Conservation (phyloP, 1,139 yeast species). For the Candida sojae region DNA sequence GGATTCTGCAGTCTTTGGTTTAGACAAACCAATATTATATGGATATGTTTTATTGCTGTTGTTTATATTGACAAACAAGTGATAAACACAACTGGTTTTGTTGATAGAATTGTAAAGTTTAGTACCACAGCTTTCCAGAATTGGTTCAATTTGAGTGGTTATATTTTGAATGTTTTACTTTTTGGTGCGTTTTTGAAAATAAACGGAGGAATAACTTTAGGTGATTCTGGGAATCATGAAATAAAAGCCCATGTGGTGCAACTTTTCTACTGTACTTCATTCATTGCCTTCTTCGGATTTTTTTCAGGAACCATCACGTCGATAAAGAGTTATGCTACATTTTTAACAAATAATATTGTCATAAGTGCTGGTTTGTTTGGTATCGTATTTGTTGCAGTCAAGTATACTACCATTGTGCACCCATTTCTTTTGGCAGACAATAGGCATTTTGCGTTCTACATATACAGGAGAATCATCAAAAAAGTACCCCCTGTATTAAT, state of each 20-base stretch:
- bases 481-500: constrained; percentile 17
- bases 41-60: constrained; percentile 71
- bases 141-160: constrained; percentile 49
- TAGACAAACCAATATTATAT: constrained; percentile 88
- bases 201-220: constrained; percentile 83
- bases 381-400: constrained; percentile 23
- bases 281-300: constrained; percentile 49
- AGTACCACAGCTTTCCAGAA: constrained; percentile 22
- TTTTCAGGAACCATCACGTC: background rate
- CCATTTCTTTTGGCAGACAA: constrained; percentile 94
- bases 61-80: constrained; percentile 55
- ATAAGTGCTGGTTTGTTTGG: background rate
- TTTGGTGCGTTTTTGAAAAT: constrained; percentile 58
- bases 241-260: constrained; percentile 77
- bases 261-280: constrained; percentile 71
- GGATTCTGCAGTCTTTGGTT: constrained; percentile 66
- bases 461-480: constrained; percentile 65
- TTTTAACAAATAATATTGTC: constrained; percentile 6
- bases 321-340: constrained; percentile 29
- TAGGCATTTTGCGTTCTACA: constrained; percentile 87
- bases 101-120: constrained; percentile 18
- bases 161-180: constrained; percentile 45
- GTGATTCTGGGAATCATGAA: constrained; percentile 84
- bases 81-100: constrained; percentile 7
- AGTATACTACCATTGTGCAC: constrained; percentile 72